Base-by-base conservation (phyloP, 2,329 filamentous ascomycete species). In the Boeremia exigua region DNA sequence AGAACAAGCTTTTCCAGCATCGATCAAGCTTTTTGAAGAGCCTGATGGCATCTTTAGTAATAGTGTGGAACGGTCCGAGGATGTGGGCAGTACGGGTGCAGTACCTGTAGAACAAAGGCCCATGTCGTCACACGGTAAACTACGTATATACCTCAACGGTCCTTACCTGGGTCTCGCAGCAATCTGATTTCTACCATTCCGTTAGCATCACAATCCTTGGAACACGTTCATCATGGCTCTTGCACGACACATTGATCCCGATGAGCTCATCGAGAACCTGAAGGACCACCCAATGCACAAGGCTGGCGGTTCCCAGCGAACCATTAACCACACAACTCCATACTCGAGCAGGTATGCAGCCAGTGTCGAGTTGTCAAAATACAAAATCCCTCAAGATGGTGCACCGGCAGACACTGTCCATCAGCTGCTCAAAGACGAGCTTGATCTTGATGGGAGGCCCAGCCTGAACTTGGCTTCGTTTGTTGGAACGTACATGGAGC, bases 401-500 rank as follows among this genome's bases (percentile, higher is more conserved):
- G 82, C 84, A 12, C 83, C 84, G 0, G 82, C 84, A 9, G 86
- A 88, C 60, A 82, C 84, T 0, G 87, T 88, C 1, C 85, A 88
- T 63, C 85, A 88, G 61, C 80, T 91, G 72, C 68, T 80, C 56
- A 78, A 78, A 54, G 77, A 79, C 46, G 75, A 78, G 55, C 65
- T 77, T 15, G 73, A 75, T 49, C 59, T 76, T 12, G 74, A 76
- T 51, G 74, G 72, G 27, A 81, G 82, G 43, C 88, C 88, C 0
- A 88, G 87, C 62, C 76, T 90, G 60, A 91, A 91, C 66, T 75
- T 89, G 25, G 87, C 88, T 9, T 73, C 84, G 63, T 91, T 91
- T 56, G 88, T 91, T 1, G 84, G 85, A 33, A 91, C 88, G 1
- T 90, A 88, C 67, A 87, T 90, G 84, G 88, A 91, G 67, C 80